These are phyloP conservation scores for Thalassiosira livingstoniorum DNA, from an alignment of 352 stramenopile genomes.

Conservation along the genomic window DNA sequence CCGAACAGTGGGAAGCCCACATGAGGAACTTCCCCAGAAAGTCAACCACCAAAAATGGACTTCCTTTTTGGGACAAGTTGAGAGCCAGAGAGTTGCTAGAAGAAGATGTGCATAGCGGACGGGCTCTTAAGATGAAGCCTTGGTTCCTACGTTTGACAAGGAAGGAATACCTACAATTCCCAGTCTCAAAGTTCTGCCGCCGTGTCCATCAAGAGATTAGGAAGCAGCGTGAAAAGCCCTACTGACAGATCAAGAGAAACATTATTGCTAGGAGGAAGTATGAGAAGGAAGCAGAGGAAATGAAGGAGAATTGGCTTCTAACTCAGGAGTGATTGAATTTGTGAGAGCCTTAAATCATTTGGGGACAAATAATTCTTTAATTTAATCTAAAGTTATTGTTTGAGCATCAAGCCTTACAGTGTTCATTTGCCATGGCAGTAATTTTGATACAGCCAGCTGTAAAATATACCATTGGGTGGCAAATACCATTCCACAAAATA, in stretches of 20 bases:
- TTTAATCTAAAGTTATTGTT: no score
- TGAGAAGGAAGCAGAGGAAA: constrained; percentile 7
- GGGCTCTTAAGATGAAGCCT: not conserved
- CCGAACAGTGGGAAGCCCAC: no score
- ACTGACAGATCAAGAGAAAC: constrained; percentile 18
- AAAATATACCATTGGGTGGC: no score
- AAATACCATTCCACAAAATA: no score
- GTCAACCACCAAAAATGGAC: not conserved
- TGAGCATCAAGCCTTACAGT: no score
- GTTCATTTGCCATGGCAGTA: no score
- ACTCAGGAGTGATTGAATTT: not conserved
- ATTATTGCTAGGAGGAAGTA: constrained; percentile 1
- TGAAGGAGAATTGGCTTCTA: constrained; percentile 15
- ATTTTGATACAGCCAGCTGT: no score
- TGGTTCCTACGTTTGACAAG: not conserved
- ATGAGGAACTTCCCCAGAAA: not conserved
- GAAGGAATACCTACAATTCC: constrained; percentile 22
- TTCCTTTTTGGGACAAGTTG: not conserved
- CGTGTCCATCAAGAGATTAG: constrained; percentile 16
- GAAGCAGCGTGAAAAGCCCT: constrained; percentile 8
- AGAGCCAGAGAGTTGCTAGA: not conserved
- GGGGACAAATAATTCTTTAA: no score
- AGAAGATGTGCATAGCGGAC: not conserved
- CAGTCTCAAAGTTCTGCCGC: not conserved
- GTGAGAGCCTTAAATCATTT: not conserved